Conservation (phyloP, 2,329 filamentous ascomycete genomes). For the Myriosclerotinia duriaeana region DNA sequence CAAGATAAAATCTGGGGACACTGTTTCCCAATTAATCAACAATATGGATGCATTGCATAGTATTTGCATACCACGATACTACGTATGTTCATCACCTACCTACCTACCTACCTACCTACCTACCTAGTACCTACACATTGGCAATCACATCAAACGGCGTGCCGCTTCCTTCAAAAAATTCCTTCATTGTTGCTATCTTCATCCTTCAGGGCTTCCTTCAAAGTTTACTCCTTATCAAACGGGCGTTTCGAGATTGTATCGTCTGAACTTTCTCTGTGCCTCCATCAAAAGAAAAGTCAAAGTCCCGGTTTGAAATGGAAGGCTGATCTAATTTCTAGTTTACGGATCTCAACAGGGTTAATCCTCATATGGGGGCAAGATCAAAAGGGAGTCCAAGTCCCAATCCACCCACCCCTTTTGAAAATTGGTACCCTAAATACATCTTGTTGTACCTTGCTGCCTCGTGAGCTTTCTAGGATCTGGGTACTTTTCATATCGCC, state of each 20-base stretch:
- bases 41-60: too few relatives aligned
- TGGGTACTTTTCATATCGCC: background rate
- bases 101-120: too few relatives aligned
- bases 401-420: conserved; percentile 7
- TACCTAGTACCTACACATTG: background rate
- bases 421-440: conserved; percentile 11
- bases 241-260: background rate
- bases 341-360: conserved; percentile 5
- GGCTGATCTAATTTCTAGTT: conserved; percentile 2
- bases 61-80: too few relatives aligned
- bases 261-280: background rate
- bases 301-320: background rate
- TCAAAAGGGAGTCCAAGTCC: conserved; percentile 14
- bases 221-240: background rate
- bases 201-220: conserved; percentile 7
- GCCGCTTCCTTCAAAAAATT: conserved; percentile 9
- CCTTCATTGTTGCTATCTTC: conserved; percentile 3
- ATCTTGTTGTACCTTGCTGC: conserved; percentile 12
- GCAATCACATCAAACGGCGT: background rate
- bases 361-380: conserved; percentile 10
- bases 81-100: too few relatives aligned
- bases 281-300: background rate
- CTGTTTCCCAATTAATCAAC: too few relatives aligned
- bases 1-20: too few relatives aligned
- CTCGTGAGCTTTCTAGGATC: conserved; percentile 15